Base-by-base conservation (phyloP, 805 yeast species). In the Teunomyces atbi region DNA sequence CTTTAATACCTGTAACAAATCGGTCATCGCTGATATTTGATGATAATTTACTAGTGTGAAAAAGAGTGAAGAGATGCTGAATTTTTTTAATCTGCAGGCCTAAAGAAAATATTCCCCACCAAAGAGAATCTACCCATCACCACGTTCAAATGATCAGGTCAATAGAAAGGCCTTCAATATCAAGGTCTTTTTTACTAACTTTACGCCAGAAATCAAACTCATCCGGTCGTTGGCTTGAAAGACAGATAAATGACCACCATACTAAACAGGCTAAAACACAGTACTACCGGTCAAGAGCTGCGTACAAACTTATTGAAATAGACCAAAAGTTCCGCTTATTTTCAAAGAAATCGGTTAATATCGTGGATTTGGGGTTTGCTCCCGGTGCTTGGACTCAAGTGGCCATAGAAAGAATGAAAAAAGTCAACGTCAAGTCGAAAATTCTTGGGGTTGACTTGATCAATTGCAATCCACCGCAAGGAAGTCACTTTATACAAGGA, bases 261-360 rank as follows among this genome's bases (percentile, higher is more conserved):
- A 76, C 90, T 3, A 71, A 77, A 45, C 83, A 83, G 52, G 92
- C 97, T 3, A 80, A 77, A 54, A 66, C 68, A 4, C 73, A 76
- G 37, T 78, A 86, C 42, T 79, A 79, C 55, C 76, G 83, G 55
- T 89, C 97, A 1, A 66, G 99, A 38, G 99, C 99, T 0, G 97
- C 97, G 0, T 92, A 82, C 68, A 94, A 94, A 59, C 70, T 94
- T 28, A 62, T 82, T 18, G 95, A 92, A 59, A 74, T 94, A 8
- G 82, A 91, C 60, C 71, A 80, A 12, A 81, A 78, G 55, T 86
- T 73, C 65, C 63, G 71, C 27, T 49, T 94, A 2, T 83, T 92
- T 61, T 60, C 50, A 40, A 64, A 66, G 33, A 73, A 73, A 2
- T 73, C 81, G 0, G 74, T 68, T 52, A 78, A 81, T 36, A 86